Base-by-base conservation (phyloP, 2,329 filamentous ascomycete genomes). In the Allantophomopsis lycopodina region DNA sequence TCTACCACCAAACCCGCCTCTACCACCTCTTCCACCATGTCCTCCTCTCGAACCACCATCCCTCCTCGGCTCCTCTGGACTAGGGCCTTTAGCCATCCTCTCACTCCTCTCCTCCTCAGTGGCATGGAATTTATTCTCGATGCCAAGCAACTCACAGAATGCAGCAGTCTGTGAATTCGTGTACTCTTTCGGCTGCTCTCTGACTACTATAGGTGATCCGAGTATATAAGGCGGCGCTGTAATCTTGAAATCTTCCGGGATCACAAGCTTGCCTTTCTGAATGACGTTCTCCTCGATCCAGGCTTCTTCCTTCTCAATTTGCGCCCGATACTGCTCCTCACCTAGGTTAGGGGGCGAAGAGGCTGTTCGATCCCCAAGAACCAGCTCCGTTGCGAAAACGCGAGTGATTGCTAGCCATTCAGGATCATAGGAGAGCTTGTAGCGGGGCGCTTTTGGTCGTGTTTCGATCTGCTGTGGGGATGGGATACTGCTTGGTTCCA, bases 371-470 rank as follows among this genome's bases (percentile, higher is more conserved):
- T 80, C 66, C 42, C 84, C 83, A 31, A 89, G 63, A 2, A 63
- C 59, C 2, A 91, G 66, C 32, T 75, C 68, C 3, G 65, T 50
- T 32, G 83, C 75, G 53, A 96, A 93, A 7, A 78, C 80, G 33
- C 89, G 82, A 11, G 80, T 88, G 46, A 98, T 95, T 33, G 91
- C 83, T 7, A 98, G 76, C 89, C 89, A 98, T 62, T 98, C 91
- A 10, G 79, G 76, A 57, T 98, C 91, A 55, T 98, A 96, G 38
- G 55, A 49, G 33, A 56, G 46, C 35, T 48, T 50, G 8, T 40
- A 23, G 34, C 46, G 43, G 15, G 43, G 28, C 8, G 15, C 35
- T 17, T 38, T 38, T 15, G 39, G 38, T 10, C 6, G 55, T 17
- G 39, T 37, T 11, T 47, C 18, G 7, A 20, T 7, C 4, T 4